Percentiles rank a stretch among this genome's conserved stretches.
phyloP scores from a whole-genome alignment of 1,284 basidiomycete species.

The Naganishia sp. region DNA sequence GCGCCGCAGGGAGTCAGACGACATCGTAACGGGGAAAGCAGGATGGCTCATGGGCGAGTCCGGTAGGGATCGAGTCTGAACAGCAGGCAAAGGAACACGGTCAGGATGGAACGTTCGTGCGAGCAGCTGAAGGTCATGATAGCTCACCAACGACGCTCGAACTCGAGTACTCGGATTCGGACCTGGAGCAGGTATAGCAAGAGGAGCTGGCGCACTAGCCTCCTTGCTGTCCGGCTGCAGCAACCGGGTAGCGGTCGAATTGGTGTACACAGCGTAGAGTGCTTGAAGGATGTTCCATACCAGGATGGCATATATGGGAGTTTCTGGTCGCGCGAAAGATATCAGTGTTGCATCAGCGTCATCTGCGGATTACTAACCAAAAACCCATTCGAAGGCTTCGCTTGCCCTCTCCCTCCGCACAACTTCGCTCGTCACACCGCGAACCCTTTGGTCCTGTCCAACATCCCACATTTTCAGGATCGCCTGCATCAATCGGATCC shows the following conservation, averaged over 20 bases:
- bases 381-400: slow-evolving; percentile 17
- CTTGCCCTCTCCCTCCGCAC: slow-evolving; percentile 16
- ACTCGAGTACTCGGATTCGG: slow-evolving; percentile 17
- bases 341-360: not conserved
- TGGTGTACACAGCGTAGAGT: slow-evolving; percentile 19
- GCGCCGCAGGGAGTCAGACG: slow-evolving; percentile 24
- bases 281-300: slow-evolving; percentile 20
- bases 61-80: slow-evolving; percentile 16
- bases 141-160: slow-evolving; percentile 17
- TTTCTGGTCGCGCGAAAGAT: not conserved
- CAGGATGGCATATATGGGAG: slow-evolving; percentile 13
- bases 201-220: not conserved
- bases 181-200: slow-evolving; percentile 12
- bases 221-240: slow-evolving; percentile 12
- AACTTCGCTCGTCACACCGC: slow-evolving; percentile 14
- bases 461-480: slow-evolving; percentile 12
- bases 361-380: slow-evolving; percentile 4
- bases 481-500: slow-evolving; percentile 8
- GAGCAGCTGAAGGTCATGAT: not conserved
- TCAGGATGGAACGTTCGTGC: not conserved
- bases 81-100: no score
- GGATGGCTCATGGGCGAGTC: slow-evolving; percentile 21
- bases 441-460: slow-evolving; percentile 11
- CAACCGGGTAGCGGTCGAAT: slow-evolving; percentile 16
- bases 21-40: slow-evolving; percentile 21